Percentiles rank a stretch among this genome's conserved stretches.
These are phyloP conservation scores for Firmiana major DNA, from an alignment of 345 rosid species.

Conservation along the genomic window DNA sequence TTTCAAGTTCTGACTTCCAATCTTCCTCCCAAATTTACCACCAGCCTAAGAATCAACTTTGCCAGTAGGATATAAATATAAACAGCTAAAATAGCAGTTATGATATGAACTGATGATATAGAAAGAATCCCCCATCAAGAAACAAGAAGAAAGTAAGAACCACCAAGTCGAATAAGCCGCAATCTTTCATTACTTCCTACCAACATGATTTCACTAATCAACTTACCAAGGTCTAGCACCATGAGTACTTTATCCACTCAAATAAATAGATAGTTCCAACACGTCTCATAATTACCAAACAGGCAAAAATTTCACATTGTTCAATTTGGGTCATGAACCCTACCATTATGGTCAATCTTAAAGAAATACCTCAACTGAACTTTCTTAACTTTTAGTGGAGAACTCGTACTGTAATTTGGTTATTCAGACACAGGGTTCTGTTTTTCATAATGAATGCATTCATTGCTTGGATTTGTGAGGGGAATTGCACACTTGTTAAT, in stretches of 20 bases:
- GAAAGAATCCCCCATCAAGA: too few relatives aligned
- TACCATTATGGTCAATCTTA: background rate
- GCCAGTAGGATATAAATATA: background rate
- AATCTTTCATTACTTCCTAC: slow-evolving; percentile 9
- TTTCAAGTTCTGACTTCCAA: background rate
- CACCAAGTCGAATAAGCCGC: background rate
- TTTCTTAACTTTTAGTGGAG: slow-evolving; percentile 38
- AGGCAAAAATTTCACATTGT: background rate
- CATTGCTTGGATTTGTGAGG: slow-evolving; percentile 54
- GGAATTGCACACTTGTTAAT: slow-evolving; percentile 46
- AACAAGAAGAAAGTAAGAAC: background rate
- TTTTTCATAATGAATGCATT: slow-evolving; percentile 59
- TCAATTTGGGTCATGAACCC: background rate
- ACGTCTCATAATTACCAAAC: background rate
- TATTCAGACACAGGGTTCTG: slow-evolving; percentile 57
- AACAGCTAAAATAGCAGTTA: background rate
- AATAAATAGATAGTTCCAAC: background rate
- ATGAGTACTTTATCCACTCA: background rate
- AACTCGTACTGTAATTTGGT: slow-evolving; percentile 55
- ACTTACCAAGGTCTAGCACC: background rate
- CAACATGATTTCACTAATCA: background rate
- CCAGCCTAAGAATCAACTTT: background rate
- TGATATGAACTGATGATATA: background rate
- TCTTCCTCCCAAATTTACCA: background rate
- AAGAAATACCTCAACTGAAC: background rate